phyloP scores from a whole-genome alignment of 164 flowering plant genomes.

The Stephania yunnanensis region DNA sequence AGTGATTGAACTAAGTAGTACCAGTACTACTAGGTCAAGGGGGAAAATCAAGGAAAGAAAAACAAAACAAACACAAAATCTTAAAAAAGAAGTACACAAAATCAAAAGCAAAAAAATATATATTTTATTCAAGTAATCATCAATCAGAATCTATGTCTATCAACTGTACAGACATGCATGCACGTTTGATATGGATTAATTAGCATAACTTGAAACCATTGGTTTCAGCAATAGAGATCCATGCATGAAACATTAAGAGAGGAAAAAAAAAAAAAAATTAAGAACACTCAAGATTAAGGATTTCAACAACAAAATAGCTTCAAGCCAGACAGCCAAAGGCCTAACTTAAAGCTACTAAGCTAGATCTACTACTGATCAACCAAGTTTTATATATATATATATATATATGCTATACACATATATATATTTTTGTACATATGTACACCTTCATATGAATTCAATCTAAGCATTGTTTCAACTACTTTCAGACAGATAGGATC shows the following conservation, averaged over 20 bases:
- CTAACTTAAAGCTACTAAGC: not conserved
- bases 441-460: slow-evolving; percentile 18
- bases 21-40: not conserved
- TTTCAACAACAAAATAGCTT: not conserved
- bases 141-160: not conserved
- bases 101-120: too few species aligned
- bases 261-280: too few species aligned
- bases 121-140: too few species aligned
- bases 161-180: not conserved
- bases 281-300: too few species aligned
- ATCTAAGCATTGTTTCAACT: slow-evolving; percentile 24
- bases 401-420: too few species aligned
- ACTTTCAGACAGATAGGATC: slow-evolving; percentile 25
- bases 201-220: not conserved
- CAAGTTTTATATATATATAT: not conserved
- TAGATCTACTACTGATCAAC: not conserved
- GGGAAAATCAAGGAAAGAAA: not conserved
- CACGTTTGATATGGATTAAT: not conserved
- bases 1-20: too few species aligned
- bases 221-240: not conserved
- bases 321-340: not conserved
- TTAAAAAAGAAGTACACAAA: too few species aligned
- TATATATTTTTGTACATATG: slow-evolving; percentile 9
- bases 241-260: too few species aligned
- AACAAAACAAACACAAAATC: not conserved